Evolutionary conservation across 371 early-diverging fungal genomes (phyloP).

Genomic region (Lichtheimia hyalospora): DNA sequence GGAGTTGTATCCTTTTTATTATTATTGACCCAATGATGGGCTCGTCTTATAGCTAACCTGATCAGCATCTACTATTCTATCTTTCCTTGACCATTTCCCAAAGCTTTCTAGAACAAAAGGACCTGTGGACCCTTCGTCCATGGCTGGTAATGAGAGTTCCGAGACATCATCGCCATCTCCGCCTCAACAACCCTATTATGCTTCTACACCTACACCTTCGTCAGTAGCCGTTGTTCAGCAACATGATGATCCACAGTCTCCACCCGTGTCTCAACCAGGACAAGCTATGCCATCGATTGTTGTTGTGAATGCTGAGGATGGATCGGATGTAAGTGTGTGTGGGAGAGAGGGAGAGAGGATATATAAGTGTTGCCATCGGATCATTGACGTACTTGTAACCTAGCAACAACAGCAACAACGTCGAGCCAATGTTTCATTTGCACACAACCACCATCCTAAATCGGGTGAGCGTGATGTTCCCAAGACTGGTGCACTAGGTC

Average conservation of each 20-base stretch:
- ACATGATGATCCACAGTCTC: neutral
- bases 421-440: constrained; percentile 19
- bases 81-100: neutral
- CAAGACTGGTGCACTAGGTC: constrained; percentile 74
- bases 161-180: constrained; percentile 6
- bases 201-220: constrained; percentile 8
- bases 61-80: neutral
- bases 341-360: no score
- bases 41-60: neutral
- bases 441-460: constrained; percentile 22
- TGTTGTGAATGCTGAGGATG: constrained; percentile 10
- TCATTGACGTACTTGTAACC: neutral
- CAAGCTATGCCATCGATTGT: constrained; percentile 4
- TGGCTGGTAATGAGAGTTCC: constrained; percentile 3
- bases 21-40: neutral
- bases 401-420: constrained; percentile 10
- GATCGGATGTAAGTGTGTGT: constrained; percentile 4
- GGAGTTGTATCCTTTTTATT: constrained; percentile 19
- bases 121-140: neutral
- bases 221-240: constrained; percentile 2
- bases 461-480: constrained; percentile 48
- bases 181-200: constrained; percentile 6
- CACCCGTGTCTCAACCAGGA: neutral
- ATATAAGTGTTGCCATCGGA: neutral
- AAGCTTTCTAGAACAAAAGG: constrained; percentile 15